Evolutionary conservation across 306 rosid species (phyloP), one percentile per base, ranked within the genome.

Genomic region (Acacia confusa): DNA sequence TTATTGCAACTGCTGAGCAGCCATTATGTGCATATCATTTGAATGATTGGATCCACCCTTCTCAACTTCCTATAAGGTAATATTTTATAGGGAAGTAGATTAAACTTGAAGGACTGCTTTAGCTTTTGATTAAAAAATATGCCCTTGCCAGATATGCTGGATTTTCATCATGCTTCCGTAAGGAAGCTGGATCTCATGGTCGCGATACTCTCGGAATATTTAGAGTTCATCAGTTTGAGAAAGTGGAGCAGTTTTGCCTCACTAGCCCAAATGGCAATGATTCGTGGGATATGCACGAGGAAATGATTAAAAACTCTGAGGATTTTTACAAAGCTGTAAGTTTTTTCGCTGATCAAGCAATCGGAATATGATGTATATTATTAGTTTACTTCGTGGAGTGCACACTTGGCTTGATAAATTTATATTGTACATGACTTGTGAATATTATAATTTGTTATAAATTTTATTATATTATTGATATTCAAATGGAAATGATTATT

Each of bases 141-240:
- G 68, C 55, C 63, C 84, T 81, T 38, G 50, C 63, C 82, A 95
- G 99, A 80, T 93, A 93, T 82, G 98, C 97, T 80, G 99, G 99
- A 66, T 93, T 92, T 78, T 96, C 99, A 20, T 84, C 99, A n/a
- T 96, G 99, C 86, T 96, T 96, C 78, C 97, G 97, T 2, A 93
- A 93, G 87, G 99, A 96, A 91, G 99, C 97, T 70, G 99, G 99
- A 70, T 87, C 98, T 58, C 99, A 96, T 47, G 99, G 99, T 57
- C 94, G 99, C 6, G 99, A 96, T 87, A 96, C 99, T 44, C 78
- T 96, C 67, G 97, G 98, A 83, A 92, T 96, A 74, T 96, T 96
- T 77, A 89, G 99, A 70, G 98, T 93, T 58, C 99, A 96, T 86
- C 98, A 96, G 75, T 96, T 93, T 81, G 99, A 96, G 86, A 96